Evolutionary conservation across 2,329 filamentous ascomycete species (phyloP).

Genomic region (Trichophaea hybrida): DNA sequence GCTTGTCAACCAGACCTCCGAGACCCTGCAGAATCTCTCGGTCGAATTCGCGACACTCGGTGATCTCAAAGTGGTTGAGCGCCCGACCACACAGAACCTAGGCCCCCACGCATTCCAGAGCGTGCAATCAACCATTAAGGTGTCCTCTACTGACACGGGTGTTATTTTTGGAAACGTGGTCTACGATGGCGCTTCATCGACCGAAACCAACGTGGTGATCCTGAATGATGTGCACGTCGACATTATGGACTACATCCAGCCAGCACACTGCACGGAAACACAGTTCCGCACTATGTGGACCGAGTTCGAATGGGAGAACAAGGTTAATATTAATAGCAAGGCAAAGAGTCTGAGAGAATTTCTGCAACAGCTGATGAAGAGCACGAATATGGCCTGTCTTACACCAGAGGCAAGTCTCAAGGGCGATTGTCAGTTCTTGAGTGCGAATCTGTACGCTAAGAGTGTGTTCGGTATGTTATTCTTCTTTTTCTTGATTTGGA

Average conservation of each 20-base stretch:
- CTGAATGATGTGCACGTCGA: constrained; percentile 96
- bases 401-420: constrained; percentile 93
- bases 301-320: constrained; percentile 99
- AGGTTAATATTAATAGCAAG: constrained; percentile 99
- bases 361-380: constrained; percentile 86
- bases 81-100: constrained; percentile 89
- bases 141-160: constrained; percentile 91
- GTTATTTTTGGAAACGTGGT: constrained; percentile 99
- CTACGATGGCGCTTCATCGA: constrained; percentile 84
- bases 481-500: neutral
- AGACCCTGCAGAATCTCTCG: constrained; percentile 90
- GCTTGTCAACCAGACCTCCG: constrained; percentile 90
- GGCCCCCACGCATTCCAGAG: constrained; percentile 95
- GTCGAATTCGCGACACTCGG: constrained; percentile 98
- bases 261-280: constrained; percentile 77
- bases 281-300: constrained; percentile 99
- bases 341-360: constrained; percentile 83
- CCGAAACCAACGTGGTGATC: constrained; percentile 92
- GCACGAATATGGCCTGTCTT: constrained; percentile 96
- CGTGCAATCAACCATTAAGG: constrained; percentile 96
- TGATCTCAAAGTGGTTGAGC: constrained; percentile 93
- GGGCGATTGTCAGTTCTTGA: constrained; percentile 95
- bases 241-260: constrained; percentile 99
- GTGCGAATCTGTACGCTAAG: constrained; percentile 87
- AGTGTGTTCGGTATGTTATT: constrained; percentile 81